Conservation (phyloP, 2,329 filamentous ascomycete species). For the Beauveria rudraprayagi region DNA sequence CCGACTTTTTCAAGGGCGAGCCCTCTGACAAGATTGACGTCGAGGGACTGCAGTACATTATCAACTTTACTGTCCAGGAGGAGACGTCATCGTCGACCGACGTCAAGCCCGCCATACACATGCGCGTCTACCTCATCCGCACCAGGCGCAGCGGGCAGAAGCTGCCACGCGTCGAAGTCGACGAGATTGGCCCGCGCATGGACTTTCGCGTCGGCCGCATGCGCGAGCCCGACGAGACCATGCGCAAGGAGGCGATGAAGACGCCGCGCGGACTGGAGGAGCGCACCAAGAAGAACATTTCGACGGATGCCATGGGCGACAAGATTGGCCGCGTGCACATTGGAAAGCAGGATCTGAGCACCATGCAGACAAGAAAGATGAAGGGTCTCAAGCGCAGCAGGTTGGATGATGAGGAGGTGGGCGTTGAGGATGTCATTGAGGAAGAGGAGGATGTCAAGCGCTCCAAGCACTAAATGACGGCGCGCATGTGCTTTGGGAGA, state of each 20-base stretch:
- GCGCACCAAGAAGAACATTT: slow-evolving; percentile 92
- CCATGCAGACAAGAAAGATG: slow-evolving; percentile 96
- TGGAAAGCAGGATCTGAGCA: slow-evolving; percentile 77
- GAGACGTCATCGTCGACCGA: slow-evolving; percentile 31
- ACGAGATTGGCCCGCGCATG: slow-evolving; percentile 91
- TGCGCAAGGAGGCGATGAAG: slow-evolving; percentile 86
- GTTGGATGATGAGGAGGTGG: slow-evolving; percentile 46
- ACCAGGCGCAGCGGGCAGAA: slow-evolving; percentile 83
- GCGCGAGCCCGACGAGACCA: slow-evolving; percentile 66
- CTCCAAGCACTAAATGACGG: slow-evolving; percentile 23
- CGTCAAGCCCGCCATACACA: slow-evolving; percentile 48
- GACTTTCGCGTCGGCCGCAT: slow-evolving; percentile 81
- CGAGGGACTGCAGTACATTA: slow-evolving; percentile 85
- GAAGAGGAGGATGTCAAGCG: slow-evolving; percentile 33
- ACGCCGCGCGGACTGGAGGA: slow-evolving; percentile 69
- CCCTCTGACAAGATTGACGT: slow-evolving; percentile 79
- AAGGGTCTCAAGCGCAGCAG: slow-evolving; percentile 89
- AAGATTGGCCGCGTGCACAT: slow-evolving; percentile 92
- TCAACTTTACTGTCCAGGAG: slow-evolving; percentile 73
- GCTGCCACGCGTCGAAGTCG: slow-evolving; percentile 82
- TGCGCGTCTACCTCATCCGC: slow-evolving; percentile 77
- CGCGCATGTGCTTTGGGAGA: background rate
- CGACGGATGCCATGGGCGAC: slow-evolving; percentile 85
- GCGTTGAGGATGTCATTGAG: slow-evolving; percentile 27
- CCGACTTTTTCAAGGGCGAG: slow-evolving; percentile 82